phyloP scores from a whole-genome alignment of 345 rosid genomes.

The Pelargonium nanum region DNA sequence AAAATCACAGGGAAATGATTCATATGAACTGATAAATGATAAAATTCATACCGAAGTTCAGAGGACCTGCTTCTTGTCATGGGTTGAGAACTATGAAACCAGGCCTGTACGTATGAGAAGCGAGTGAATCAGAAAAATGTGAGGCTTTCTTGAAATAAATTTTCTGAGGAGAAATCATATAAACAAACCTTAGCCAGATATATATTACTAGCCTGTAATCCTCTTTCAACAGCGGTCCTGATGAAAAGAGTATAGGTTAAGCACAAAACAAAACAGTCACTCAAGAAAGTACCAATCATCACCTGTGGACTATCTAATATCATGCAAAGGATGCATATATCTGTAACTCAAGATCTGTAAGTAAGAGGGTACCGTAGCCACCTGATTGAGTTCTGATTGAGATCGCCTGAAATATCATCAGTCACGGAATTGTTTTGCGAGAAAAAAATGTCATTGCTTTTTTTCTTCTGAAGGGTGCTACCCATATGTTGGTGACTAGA shows the following conservation, averaged over 20 bases:
- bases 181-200: constrained; percentile 52
- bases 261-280: neutral
- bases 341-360: neutral
- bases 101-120: constrained; percentile 39
- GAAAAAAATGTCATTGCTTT: constrained; percentile 28
- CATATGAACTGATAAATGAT: neutral
- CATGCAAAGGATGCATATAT: neutral
- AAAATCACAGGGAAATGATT: neutral
- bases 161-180: neutral
- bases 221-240: constrained; percentile 40
- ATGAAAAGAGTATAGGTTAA: neutral
- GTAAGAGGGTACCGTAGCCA: constrained; percentile 10
- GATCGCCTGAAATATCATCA: constrained; percentile 25
- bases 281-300: neutral
- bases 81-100: constrained; percentile 66
- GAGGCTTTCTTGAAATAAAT: constrained; percentile 2
- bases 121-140: constrained; percentile 12
- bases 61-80: constrained; percentile 78
- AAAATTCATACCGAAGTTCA: constrained; percentile 41
- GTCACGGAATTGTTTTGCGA: constrained; percentile 17
- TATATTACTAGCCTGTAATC: constrained; percentile 36
- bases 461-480: constrained; percentile 27
- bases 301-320: neutral
- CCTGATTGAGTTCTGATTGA: constrained; percentile 36
- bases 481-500: constrained; percentile 29